Base-by-base conservation (phyloP, 306 rosid genomes). In the Cucurbita maxima region DNA sequence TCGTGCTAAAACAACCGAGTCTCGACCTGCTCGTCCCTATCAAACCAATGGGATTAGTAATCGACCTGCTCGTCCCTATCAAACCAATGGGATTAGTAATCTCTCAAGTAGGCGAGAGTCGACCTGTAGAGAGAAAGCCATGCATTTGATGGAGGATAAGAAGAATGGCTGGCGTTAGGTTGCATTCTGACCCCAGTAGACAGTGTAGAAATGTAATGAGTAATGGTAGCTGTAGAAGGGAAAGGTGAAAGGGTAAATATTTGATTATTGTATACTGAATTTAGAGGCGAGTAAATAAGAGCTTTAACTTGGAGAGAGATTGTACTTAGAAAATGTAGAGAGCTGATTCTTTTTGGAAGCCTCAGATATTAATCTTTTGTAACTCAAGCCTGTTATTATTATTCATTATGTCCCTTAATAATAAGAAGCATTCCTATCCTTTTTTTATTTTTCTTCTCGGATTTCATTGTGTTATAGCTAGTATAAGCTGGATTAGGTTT, bases 221-320 rank as follows among this genome's bases (percentile, higher is more conserved):
- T 50, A 67, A 67, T 45, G 56, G 41, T 68, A 68, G 73, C 48
- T 69, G 73, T 48, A 48, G 57, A 69, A 48, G 73, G 57, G 73
- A 25, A 41, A 69, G 44, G 73, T 68, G 47, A 25, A 63, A 47
- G 1, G 73, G 73, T 69, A 69, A 69, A 69, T 48, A 69, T 69
- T 69, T 69, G 25, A 48, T 69, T 14, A 69, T 68, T 68, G 73
- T 69, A 69, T 69, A 69, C 73, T 8, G 44, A 69, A 57, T 48
- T 48, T 15, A 48, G 73, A 69, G 73, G 58, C 48, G 57, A 69
- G 57, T 69, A 69, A 69, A 69, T 45, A 69, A 64, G 48, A 16
- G 55, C 38, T 44, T 67, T 43, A 67, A 45, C 72, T 44, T 45
- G 56, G 56, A 47, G 72, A 43, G 72, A 22, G 38, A 22, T 19